phyloP scores from a whole-genome alignment of 2,329 filamentous ascomycete species.

The Lachnellula willkommii region DNA sequence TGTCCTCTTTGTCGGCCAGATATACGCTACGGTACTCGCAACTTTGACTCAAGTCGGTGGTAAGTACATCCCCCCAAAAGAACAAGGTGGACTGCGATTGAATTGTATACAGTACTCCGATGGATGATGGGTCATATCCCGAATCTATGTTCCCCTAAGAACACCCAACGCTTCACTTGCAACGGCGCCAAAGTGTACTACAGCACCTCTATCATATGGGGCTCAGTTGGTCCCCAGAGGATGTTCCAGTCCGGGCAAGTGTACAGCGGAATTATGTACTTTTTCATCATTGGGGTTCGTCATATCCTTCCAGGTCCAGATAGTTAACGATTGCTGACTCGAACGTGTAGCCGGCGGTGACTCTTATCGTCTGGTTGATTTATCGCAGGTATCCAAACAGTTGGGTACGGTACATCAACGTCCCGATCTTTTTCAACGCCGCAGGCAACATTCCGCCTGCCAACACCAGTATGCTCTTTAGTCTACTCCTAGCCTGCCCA shows the following conservation, averaged over 20 bases:
- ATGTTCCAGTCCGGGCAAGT: slow-evolving; percentile 62
- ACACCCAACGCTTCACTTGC: slow-evolving; percentile 49
- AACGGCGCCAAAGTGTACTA: slow-evolving; percentile 50
- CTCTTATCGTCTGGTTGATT: slow-evolving; percentile 51
- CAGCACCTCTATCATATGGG: slow-evolving; percentile 66
- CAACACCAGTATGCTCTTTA: slow-evolving; percentile 51
- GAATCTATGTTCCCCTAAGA: slow-evolving; percentile 50
- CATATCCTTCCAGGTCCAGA: slow-evolving; percentile 55
- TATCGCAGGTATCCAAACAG: slow-evolving; percentile 55
- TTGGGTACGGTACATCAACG: slow-evolving; percentile 60
- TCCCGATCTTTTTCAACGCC: slow-evolving; percentile 63
- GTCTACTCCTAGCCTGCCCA: background rate
- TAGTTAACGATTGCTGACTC: background rate
- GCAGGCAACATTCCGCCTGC: slow-evolving; percentile 60
- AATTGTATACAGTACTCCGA: background rate
- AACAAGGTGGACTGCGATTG: background rate
- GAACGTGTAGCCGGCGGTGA: slow-evolving; percentile 40
- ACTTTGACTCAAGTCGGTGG: slow-evolving; percentile 32
- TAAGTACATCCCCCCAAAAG: slow-evolving; percentile 16
- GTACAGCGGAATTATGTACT: slow-evolving; percentile 61
- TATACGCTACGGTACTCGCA: slow-evolving; percentile 32
- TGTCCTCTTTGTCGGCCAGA: slow-evolving; percentile 32
- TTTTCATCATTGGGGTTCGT: slow-evolving; percentile 61
- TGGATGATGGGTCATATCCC: slow-evolving; percentile 54
- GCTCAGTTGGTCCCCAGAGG: slow-evolving; percentile 62